Evolutionary conservation across 768 basidiomycete species (phyloP), one percentile per base, ranked within the genome.

Genomic region (Hemileccinum rubropunctum): DNA sequence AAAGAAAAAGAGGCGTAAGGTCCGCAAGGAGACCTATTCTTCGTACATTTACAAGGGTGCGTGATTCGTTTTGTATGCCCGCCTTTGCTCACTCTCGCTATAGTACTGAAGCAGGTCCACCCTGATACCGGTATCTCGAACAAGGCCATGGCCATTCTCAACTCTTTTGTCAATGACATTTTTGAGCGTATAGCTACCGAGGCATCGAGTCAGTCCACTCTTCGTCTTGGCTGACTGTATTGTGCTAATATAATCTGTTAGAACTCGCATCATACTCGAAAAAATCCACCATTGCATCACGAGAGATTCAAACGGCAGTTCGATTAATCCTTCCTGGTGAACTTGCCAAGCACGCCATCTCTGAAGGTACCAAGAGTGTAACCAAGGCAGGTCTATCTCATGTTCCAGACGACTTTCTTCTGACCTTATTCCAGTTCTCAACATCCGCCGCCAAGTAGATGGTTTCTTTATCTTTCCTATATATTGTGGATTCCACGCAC

Each of bases 71-170:
- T 39, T 1, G 13, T 18, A 8, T 15, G 14, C 26, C 28, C 20
- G 9, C 15, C 2, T 12, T n/a, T 32, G 18, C 52, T 54, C 14
- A 64, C 35, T 27, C 28, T 34, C 17, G 37, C 21, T 43, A 6
- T 50, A 91, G 94, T 97, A 58, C 80, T 97, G 61, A 97, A 90
- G 76, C 95, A 97, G 76, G 93, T 97, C 56, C 95, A 95, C 76
- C 95, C 95, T 46, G 94, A 95, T 63, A 95, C 94, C 46, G 95
- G 95, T 86, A 95, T 97, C 80, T 95, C 93, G 34, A 95, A 92
- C 82, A 95, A 95, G 73, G 87, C 88, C 3, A 91, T 93, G 89
- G 86, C 88, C 55, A 93, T 94, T 63, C 74, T 92, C 38, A 91
- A 93, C 78, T 88, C 86, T 26, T 93, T 95, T 57, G 92, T 94